These are phyloP conservation scores for Pythium rishiriense DNA, from an alignment of 352 stramenopile species.

Conservation along the genomic window DNA sequence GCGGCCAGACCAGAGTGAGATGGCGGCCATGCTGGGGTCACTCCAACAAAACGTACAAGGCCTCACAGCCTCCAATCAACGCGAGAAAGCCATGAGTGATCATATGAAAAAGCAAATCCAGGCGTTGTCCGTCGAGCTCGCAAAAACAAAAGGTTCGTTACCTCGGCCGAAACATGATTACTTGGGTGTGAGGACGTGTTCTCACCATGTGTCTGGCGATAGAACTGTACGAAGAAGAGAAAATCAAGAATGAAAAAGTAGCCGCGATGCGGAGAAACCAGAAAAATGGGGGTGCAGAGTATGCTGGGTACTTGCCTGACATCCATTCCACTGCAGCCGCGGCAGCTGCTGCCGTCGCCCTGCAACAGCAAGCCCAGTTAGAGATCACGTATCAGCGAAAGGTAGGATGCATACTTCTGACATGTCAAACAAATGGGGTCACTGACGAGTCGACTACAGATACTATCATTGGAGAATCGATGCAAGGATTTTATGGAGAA, in stretches of 20 bases:
- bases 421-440: not conserved
- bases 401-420: conserved; percentile 29
- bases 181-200: too few species aligned
- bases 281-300: conserved; percentile 15
- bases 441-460: conserved; percentile 25
- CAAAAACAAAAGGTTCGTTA: conserved; percentile 43
- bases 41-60: conserved; percentile 54
- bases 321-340: conserved; percentile 35
- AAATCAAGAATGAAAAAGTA: conserved; percentile 52
- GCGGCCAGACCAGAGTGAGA: conserved; percentile 35
- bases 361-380: conserved; percentile 72
- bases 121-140: conserved; percentile 34
- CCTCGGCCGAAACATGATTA: too few species aligned
- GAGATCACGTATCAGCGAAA: conserved; percentile 68
- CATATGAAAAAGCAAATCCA: conserved; percentile 41
- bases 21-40: conserved; percentile 25
- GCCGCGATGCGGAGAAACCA: conserved; percentile 30
- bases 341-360: conserved; percentile 30
- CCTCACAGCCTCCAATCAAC: conserved; percentile 44
- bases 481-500: conserved; percentile 63
- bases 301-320: conserved; percentile 39
- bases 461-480: conserved; percentile 59
- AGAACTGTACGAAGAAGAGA: conserved; percentile 52
- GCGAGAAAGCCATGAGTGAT: conserved; percentile 47
- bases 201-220: too few species aligned